Evolutionary conservation across 768 basidiomycete genomes (phyloP).

Genomic region (Mycena albidolilacea): DNA sequence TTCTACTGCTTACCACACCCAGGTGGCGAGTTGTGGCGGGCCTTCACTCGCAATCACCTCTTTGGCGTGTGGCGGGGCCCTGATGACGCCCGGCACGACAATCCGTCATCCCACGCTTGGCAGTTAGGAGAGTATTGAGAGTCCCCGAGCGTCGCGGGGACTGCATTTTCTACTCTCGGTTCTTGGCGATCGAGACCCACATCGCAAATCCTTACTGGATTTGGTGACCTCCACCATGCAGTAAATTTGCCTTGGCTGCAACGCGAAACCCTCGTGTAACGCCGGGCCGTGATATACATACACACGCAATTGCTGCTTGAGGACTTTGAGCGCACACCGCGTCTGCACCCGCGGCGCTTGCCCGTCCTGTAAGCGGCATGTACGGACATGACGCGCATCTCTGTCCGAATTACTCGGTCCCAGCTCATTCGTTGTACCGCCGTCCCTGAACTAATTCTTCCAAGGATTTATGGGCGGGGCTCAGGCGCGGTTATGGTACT

Average conservation of each 20-base stretch:
- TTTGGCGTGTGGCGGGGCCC: slow-evolving; percentile 6
- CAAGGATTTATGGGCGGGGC: neutral
- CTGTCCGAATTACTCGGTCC: slow-evolving; percentile 15
- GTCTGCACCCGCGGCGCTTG: slow-evolving; percentile 17
- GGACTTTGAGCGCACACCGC: slow-evolving; percentile 24
- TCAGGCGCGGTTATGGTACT: neutral
- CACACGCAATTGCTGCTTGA: neutral
- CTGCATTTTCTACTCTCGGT: neutral
- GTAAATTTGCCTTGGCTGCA: slow-evolving; percentile 3
- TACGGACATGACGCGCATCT: slow-evolving; percentile 23
- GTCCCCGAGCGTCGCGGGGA: neutral
- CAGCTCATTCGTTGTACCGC: slow-evolving; percentile 3
- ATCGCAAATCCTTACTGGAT: neutral
- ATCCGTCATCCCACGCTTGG: slow-evolving; percentile 5
- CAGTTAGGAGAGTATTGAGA: neutral
- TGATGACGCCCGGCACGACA: slow-evolving; percentile 15
- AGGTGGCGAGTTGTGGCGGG: too few species aligned
- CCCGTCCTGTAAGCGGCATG: slow-evolving; percentile 9
- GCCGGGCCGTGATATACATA: neutral
- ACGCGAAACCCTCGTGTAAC: slow-evolving; percentile 16
- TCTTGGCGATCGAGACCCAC: neutral
- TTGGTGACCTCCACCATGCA: neutral
- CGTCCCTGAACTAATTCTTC: slow-evolving; percentile 14
- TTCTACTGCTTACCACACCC: too few species aligned
- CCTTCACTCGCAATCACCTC: neutral